Base-by-base conservation (phyloP, 1,284 basidiomycete genomes). In the Calocybe gambosa region DNA sequence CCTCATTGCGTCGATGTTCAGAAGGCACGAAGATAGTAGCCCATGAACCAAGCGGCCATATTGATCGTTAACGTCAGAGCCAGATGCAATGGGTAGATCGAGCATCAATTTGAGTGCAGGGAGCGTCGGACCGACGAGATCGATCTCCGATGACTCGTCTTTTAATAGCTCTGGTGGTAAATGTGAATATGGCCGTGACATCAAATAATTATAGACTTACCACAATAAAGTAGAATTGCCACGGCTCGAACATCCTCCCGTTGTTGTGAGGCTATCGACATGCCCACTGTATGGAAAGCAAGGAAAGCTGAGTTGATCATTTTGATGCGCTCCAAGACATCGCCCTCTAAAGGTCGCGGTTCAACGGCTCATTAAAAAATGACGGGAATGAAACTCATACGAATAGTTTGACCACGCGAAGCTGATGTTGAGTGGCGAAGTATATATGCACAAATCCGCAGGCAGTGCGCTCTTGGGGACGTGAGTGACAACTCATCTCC, bases 1-100 rank as follows among this genome's bases (percentile, higher is more conserved):
- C 91, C 91, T 80, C 84, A 96, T 91, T 52, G 89, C 91, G 55
- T 97, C 93, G 18, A 97, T 75, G 58, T 93, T 89, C 43, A 85
- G 69, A 31, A 99, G 66, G 59, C 90, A 93, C 1, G 85, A 77
- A 0, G 91, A 93, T 8, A 98, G 65, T 29, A 97, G 68, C 5
- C 91, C 93, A 59, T 98, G 93, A 0, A 96, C 67, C 3, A 91
- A 68, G 13, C 77, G 76, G 9, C 71, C 71, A 54, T 77, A 85
- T 47, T 70, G 67, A 28, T 73, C 71, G 42, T 60, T 58, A 16
- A 63, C 62, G 52, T 69, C 56, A 43, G 63, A 39, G 58, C 55
- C 42, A 55, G 63, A 36, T 12, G 55, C 35, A 13, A 61, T 53
- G 0, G 77, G 74, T 39, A 80, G 64, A 46, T 84, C 80, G 13